phyloP scores from a whole-genome alignment of 495 filamentous ascomycete species.

The Neurospora sp. region DNA sequence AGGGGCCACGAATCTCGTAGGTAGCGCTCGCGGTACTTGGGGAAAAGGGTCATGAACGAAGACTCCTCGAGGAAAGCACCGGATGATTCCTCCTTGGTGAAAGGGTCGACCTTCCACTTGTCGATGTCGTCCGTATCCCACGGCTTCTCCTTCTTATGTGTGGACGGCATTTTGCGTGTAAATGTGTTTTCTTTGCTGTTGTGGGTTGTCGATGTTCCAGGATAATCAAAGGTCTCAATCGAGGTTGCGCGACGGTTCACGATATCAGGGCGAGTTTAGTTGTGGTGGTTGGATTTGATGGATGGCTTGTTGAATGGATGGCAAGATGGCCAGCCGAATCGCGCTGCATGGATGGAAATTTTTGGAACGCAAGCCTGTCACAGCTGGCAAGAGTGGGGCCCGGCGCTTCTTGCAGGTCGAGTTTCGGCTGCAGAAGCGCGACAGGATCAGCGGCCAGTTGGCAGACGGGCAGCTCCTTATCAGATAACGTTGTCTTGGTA shows the following conservation, averaged over 20 bases:
- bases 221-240: not conserved
- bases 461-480: not conserved
- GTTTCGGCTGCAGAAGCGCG: not conserved
- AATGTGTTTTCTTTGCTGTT: not conserved
- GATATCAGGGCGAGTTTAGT: not conserved
- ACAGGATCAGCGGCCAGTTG: not conserved
- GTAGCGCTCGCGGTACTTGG: slow-evolving; percentile 95
- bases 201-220: not conserved
- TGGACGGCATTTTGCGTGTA: slow-evolving; percentile 65
- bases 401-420: not conserved
- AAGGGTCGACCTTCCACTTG: slow-evolving; percentile 89
- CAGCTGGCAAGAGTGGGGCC: slow-evolving; percentile 7
- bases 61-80: slow-evolving; percentile 88
- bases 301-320: not conserved
- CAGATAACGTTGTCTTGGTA: not conserved
- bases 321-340: not conserved
- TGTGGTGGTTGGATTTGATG: not conserved
- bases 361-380: slow-evolving; percentile 9
- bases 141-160: slow-evolving; percentile 86
- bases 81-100: slow-evolving; percentile 75
- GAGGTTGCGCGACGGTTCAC: not conserved
- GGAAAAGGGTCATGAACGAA: slow-evolving; percentile 80
- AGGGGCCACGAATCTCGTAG: slow-evolving; percentile 85
- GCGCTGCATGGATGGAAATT: slow-evolving; percentile 6
- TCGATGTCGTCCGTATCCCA: slow-evolving; percentile 98